phyloP scores from a whole-genome alignment of 768 basidiomycete species.

The Podaxis sp. region DNA sequence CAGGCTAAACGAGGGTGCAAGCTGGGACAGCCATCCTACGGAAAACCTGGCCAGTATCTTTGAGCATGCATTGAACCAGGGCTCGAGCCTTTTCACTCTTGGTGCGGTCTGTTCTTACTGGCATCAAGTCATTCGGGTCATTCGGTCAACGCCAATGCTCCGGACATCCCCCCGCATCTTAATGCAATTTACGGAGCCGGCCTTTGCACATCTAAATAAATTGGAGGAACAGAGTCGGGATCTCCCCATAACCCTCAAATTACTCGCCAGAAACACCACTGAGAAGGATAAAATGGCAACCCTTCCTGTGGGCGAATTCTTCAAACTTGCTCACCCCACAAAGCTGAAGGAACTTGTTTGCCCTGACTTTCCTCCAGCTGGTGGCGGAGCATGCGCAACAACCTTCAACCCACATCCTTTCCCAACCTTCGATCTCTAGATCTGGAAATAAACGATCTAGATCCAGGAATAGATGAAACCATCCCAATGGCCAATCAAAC shows the following conservation, averaged over 20 bases:
- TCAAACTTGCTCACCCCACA: not conserved
- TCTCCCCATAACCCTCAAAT: not conserved
- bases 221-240: not conserved
- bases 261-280: not conserved
- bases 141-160: not conserved
- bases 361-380: not conserved
- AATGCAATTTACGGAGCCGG: not conserved
- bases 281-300: not conserved
- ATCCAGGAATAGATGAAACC: too few species aligned
- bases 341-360: not conserved
- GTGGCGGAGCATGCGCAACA: not conserved
- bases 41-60: not conserved
- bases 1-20: too few species aligned
- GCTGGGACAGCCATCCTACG: too few species aligned
- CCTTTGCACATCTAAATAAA: not conserved
- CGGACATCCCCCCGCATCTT: not conserved
- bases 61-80: not conserved
- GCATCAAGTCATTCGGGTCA: not conserved
- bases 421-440: too few species aligned
- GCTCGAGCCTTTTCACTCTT: not conserved
- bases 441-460: too few species aligned
- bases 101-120: not conserved
- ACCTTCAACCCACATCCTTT: not conserved
- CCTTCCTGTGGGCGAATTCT: not conserved
- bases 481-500: too few species aligned